Evolutionary conservation across 2,329 filamentous ascomycete species (phyloP).

Genomic region (Capronia coronata): DNA sequence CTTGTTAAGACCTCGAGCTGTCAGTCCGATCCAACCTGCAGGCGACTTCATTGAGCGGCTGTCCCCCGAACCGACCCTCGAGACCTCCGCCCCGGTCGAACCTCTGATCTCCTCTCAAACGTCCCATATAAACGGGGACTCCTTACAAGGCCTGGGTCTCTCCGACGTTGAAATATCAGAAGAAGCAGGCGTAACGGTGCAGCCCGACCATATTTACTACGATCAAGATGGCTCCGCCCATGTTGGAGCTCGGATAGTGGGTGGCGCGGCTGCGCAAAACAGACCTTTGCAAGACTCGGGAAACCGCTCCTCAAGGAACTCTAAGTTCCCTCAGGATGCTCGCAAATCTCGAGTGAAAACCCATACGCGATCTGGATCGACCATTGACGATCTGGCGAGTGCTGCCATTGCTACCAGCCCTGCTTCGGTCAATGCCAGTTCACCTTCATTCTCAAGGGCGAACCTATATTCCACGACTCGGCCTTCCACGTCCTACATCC

Average conservation of each 20-base stretch:
- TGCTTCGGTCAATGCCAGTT: slow-evolving; percentile 35
- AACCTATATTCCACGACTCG: slow-evolving; percentile 27
- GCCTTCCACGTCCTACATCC: slow-evolving; percentile 31
- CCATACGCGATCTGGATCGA: slow-evolving; percentile 42
- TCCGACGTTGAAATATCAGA: slow-evolving; percentile 13
- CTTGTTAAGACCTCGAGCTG: slow-evolving; percentile 9
- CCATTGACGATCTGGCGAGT: slow-evolving; percentile 45
- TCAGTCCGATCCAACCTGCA: slow-evolving; percentile 21
- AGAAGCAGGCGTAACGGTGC: slow-evolving; percentile 5
- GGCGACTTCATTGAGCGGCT: slow-evolving; percentile 25
- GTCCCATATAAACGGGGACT: slow-evolving; percentile 9
- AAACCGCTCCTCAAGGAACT: background rate
- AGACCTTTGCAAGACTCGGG: slow-evolving; percentile 4
- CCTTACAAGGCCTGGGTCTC: slow-evolving; percentile 22
- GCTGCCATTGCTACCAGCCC: slow-evolving; percentile 47
- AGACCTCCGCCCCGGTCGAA: slow-evolving; percentile 6
- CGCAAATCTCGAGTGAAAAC: slow-evolving; percentile 19
- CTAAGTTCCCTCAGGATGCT: slow-evolving; percentile 6
- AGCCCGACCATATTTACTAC: slow-evolving; percentile 25
- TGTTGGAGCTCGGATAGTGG: slow-evolving; percentile 17
- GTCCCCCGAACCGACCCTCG: slow-evolving; percentile 23
- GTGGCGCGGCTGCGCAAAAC: slow-evolving; percentile 9
- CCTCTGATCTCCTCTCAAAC: slow-evolving; percentile 1
- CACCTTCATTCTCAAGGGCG: slow-evolving; percentile 29
- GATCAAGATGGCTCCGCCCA: slow-evolving; percentile 25